Evolutionary conservation across 2,329 filamentous ascomycete genomes (phyloP), one percentile per base, ranked within the genome.

Genomic region (Fusarium robinianum): DNA sequence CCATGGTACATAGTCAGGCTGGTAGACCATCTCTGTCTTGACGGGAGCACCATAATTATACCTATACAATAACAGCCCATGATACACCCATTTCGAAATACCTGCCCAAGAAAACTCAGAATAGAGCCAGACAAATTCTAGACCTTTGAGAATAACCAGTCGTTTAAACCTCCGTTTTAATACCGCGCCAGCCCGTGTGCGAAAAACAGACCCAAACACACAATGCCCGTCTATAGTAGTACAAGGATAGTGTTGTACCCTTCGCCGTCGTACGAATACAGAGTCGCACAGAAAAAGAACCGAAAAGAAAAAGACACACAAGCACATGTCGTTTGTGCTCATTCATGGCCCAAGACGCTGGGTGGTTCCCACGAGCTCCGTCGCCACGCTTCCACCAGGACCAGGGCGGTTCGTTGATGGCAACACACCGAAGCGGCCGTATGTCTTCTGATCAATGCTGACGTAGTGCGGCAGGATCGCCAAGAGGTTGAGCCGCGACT

Each of bases 401-500:
- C 64, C 61, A 17, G 67, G 60, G 12, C 69, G 64, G 41, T 68
- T 65, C 26, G 61, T 74, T 2, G 82, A 78, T 3, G 91, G 92
- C 43, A 97, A 73, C 10, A 96, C 87, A 2, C 92, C 92, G 61
- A 95, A 96, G 39, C 92, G 80, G 6, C 92, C 92, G 62, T 92
- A 96, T 5, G 89, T 96, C 77, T 96, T 96, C 69, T 96, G 91
- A 63, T 97, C 92, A 11, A 96, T 85, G 43, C 88, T 95, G 33
- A 97, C 87, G 62, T 96, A 97, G 69, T 95, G 89, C 30, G 92
- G 92, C 17, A 97, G 71, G 46, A 90, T 79, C 14, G 84, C 88
- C 15, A 96, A 76, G 8, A 97, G 76, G 63, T 95, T 94, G 47
- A 97, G 72, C 65, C 92, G 95, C 12, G 81, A 82, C 71, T 99